Evolutionary conservation across 306 rosid genomes (phyloP).

Genomic region (Lagenaria siceraria): DNA sequence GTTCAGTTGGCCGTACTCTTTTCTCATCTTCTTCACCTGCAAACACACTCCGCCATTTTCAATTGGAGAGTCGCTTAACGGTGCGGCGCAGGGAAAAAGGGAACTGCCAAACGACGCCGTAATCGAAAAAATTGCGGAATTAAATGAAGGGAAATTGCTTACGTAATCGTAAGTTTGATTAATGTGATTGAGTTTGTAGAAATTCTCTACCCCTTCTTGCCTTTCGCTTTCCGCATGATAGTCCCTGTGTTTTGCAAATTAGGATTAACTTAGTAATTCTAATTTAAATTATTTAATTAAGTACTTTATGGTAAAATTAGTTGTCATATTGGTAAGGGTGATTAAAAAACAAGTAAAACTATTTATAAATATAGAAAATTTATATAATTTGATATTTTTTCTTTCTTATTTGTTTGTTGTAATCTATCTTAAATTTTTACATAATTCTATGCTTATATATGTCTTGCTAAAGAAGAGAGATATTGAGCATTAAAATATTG

Average conservation of each 20-base stretch:
- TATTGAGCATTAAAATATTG: too few species aligned
- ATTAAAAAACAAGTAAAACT: too few species aligned
- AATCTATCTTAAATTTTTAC: too few species aligned
- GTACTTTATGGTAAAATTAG: too few species aligned
- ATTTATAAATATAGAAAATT: too few species aligned
- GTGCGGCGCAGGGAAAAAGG: background rate
- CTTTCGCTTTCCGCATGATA: slow-evolving; percentile 41
- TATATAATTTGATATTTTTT: too few species aligned
- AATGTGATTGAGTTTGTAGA: slow-evolving; percentile 50
- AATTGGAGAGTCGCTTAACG: background rate
- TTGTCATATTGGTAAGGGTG: too few species aligned
- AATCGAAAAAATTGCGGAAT: background rate
- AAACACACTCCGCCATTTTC: background rate
- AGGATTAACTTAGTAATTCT: background rate
- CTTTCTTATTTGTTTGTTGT: too few species aligned
- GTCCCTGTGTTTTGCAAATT: background rate
- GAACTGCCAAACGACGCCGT: background rate
- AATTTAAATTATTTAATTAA: background rate
- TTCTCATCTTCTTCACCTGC: slow-evolving; percentile 68
- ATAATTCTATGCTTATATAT: too few species aligned
- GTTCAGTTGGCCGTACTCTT: slow-evolving; percentile 48
- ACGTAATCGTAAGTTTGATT: slow-evolving; percentile 60
- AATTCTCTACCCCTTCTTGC: slow-evolving; percentile 49
- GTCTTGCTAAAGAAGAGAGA: too few species aligned
- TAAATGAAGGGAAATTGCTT: slow-evolving; percentile 6